Percentiles rank a stretch among this genome's conserved stretches.
Evolutionary conservation across 2,329 filamentous ascomycete genomes (phyloP).

Genomic region (Aureobasidium sp.): DNA sequence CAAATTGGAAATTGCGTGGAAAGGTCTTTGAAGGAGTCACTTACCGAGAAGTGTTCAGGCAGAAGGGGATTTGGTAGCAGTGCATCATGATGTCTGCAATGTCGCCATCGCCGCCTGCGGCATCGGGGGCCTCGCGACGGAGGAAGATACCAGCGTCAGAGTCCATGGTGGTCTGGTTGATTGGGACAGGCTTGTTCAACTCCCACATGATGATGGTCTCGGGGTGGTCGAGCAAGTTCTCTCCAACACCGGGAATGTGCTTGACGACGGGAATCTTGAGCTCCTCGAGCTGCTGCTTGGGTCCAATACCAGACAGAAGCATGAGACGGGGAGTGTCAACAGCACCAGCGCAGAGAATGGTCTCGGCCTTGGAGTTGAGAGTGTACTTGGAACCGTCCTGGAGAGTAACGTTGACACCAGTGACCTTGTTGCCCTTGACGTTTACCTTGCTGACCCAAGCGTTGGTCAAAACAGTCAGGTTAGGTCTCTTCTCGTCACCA

Average conservation of each 20-base stretch:
- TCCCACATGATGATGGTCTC: conserved; percentile 66
- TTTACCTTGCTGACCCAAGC: conserved; percentile 81
- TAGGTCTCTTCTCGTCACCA: conserved; percentile 72
- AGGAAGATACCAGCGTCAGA: conserved; percentile 85
- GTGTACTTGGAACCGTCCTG: conserved; percentile 48
- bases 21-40: not conserved
- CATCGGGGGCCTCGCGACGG: conserved; percentile 64
- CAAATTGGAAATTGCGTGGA: too few species aligned
- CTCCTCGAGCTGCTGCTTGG: conserved; percentile 36
- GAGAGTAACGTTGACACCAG: conserved; percentile 63
- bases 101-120: conserved; percentile 59
- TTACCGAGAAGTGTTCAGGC: conserved; percentile 63
- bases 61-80: conserved; percentile 93
- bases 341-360: conserved; percentile 69
- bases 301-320: conserved; percentile 42
- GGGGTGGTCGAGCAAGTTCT: conserved; percentile 57
- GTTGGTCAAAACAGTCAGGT: conserved; percentile 78
- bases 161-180: conserved; percentile 82
- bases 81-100: conserved; percentile 91
- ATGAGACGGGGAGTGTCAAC: conserved; percentile 69
- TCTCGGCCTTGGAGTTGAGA: conserved; percentile 60
- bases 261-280: conserved; percentile 47
- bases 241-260: conserved; percentile 53
- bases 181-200: conserved; percentile 67
- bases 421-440: conserved; percentile 59